Evolutionary conservation across 2,329 filamentous ascomycete species (phyloP).

Genomic region (Trichophyton verrucosum): DNA sequence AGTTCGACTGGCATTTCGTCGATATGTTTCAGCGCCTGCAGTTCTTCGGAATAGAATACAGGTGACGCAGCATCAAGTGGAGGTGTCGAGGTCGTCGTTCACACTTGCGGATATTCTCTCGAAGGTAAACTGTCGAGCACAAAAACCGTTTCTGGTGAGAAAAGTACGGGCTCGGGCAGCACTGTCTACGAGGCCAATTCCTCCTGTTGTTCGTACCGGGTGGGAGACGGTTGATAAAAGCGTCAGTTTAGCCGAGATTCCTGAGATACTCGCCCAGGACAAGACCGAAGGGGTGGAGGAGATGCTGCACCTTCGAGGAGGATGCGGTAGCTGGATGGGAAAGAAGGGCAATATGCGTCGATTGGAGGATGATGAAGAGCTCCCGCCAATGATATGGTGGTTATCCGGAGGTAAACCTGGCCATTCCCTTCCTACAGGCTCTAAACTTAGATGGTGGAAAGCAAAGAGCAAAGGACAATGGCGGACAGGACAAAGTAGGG

Average conservation of each 20-base stretch:
- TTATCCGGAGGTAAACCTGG: slow-evolving; percentile 6
- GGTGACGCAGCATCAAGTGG: background rate
- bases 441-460: slow-evolving; percentile 10
- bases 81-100: background rate
- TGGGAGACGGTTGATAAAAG: background rate
- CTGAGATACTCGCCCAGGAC: background rate
- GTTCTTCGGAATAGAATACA: background rate
- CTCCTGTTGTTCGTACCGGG: background rate
- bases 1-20: background rate
- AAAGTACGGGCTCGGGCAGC: background rate
- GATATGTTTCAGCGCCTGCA: background rate
- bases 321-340: background rate
- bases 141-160: background rate
- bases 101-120: background rate
- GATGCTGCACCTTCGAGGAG: background rate
- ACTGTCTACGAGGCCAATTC: background rate
- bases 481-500: slow-evolving; percentile 7
- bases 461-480: slow-evolving; percentile 8
- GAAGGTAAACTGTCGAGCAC: background rate
- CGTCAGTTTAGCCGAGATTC: background rate
- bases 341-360: slow-evolving; percentile 4
- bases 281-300: background rate
- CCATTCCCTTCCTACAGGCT: slow-evolving; percentile 5
- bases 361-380: slow-evolving; percentile 9
- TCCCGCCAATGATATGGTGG: slow-evolving; percentile 11